phyloP scores from a whole-genome alignment of 148 eudicot species.

The Mesembryanthemum crystallinum region DNA sequence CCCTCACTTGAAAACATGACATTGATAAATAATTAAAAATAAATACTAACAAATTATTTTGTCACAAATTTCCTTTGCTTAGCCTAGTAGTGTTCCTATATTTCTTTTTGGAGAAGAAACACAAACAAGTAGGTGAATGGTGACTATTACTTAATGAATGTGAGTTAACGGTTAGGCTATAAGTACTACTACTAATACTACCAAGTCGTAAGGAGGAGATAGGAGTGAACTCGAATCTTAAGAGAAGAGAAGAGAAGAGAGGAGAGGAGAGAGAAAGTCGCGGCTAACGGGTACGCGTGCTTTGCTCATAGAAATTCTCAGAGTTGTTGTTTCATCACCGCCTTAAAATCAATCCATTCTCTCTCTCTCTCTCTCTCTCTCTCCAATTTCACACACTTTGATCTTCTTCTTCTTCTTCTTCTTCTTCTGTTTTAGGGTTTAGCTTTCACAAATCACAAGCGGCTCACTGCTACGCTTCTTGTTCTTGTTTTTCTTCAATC shows the following conservation, averaged over 20 bases:
- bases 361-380: conserved; percentile 1
- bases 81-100: conserved; percentile 14
- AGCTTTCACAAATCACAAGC: conserved; percentile 9
- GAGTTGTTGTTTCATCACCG: no score
- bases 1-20: no score
- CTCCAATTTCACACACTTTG: neutral
- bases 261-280: conserved; percentile 10
- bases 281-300: conserved; percentile 43
- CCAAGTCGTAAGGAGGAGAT: neutral
- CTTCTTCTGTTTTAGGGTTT: conserved; percentile 25
- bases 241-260: neutral
- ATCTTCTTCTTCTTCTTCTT: no score
- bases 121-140: neutral
- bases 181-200: neutral
- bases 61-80: conserved; percentile 29
- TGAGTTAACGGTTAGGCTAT: no score
- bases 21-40: no score
- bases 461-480: conserved; percentile 27
- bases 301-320: no score
- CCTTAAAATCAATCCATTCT: neutral
- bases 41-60: no score
- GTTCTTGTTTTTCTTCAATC: no score
- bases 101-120: conserved; percentile 37
- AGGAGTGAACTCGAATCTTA: no score
- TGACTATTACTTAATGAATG: no score